These are phyloP conservation scores for Tetratostichococcus sp. DNA, from an alignment of 139 green algal species.

Conservation along the genomic window DNA sequence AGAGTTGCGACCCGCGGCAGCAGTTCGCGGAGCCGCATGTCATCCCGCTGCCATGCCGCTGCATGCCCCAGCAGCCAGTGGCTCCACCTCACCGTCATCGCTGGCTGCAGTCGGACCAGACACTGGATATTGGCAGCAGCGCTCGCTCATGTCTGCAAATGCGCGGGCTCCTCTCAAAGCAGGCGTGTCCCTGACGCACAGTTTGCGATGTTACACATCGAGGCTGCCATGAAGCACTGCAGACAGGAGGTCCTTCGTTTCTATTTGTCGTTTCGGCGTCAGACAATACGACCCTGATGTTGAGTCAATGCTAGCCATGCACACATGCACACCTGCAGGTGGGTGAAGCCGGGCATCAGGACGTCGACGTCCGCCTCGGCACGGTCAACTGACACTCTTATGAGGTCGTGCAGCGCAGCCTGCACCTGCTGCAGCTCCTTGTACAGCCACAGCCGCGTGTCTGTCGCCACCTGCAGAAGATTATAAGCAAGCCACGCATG, in stretches of 20 bases:
- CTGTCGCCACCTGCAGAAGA: constrained; percentile 92
- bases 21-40: constrained; percentile 84
- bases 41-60: constrained; percentile 89
- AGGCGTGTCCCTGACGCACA: no score
- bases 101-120: constrained; percentile 45
- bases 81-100: constrained; percentile 88
- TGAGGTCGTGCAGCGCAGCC: constrained; percentile 69
- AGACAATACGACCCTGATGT: neutral
- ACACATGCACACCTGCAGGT: constrained; percentile 80
- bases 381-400: constrained; percentile 69
- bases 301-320: no score
- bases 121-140: no score
- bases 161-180: no score
- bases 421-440: constrained; percentile 64
- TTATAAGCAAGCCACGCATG: no score
- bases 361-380: constrained; percentile 83
- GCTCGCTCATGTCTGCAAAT: no score
- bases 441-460: constrained; percentile 93
- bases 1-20: constrained; percentile 82
- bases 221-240: constrained; percentile 31
- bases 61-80: constrained; percentile 95
- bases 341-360: constrained; percentile 94
- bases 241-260: no score
- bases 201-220: no score
- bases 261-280: no score